Evolutionary conservation across 129 eudicot species (phyloP).

Genomic region (Flaveria ramosissima): DNA sequence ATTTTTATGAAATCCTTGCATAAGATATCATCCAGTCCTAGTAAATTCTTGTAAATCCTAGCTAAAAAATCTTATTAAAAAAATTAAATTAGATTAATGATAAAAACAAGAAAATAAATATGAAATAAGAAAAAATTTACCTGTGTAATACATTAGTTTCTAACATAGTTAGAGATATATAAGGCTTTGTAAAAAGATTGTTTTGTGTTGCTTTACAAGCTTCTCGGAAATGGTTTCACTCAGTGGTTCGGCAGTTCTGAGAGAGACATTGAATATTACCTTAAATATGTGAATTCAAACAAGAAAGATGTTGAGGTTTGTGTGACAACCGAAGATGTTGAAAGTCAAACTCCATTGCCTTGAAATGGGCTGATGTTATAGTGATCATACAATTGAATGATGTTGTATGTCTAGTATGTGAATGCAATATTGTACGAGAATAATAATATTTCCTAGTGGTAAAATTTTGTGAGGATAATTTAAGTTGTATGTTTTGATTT

Average conservation of each 20-base stretch:
- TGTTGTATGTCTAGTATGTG: constrained; percentile 23
- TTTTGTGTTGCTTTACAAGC: constrained; percentile 44
- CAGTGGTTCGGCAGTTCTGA: constrained; percentile 46
- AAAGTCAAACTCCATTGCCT: constrained; percentile 26
- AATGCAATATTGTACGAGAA: no score
- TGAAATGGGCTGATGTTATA: not conserved
- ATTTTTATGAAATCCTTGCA: no score
- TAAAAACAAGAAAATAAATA: no score
- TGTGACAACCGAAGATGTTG: constrained; percentile 25
- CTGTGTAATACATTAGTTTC: no score
- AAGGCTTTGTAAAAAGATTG: not conserved
- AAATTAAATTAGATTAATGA: no score
- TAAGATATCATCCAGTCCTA: no score
- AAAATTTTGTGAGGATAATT: no score
- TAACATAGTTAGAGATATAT: not conserved
- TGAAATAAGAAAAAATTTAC: no score
- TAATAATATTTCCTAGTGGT: no score
- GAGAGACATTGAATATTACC: constrained; percentile 51
- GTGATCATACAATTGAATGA: constrained; percentile 30
- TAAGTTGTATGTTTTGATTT: not conserved
- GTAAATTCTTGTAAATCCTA: no score
- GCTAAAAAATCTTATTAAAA: no score
- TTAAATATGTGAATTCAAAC: constrained; percentile 48
- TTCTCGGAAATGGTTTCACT: constrained; percentile 57
- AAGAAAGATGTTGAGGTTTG: constrained; percentile 29